phyloP scores from a whole-genome alignment of 345 rosid species.

The Eucalyptus cladocalyx region DNA sequence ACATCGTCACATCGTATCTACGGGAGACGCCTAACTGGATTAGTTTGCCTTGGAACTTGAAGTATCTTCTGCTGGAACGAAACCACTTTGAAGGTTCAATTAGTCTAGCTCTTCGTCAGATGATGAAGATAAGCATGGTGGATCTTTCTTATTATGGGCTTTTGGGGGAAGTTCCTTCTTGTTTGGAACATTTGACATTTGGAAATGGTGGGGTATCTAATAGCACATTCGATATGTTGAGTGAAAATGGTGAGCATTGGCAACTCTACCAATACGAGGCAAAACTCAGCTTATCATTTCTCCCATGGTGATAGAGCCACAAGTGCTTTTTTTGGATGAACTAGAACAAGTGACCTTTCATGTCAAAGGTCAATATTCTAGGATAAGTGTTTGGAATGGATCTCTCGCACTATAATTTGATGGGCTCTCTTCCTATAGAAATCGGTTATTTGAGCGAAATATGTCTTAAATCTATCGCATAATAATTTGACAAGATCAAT shows the following conservation, averaged over 20 bases:
- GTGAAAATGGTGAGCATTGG: too few species aligned
- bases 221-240: too few species aligned
- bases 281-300: too few species aligned
- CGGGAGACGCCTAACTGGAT: not conserved
- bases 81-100: not conserved
- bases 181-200: too few species aligned
- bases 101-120: not conserved
- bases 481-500: not conserved
- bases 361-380: not conserved
- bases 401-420: not conserved
- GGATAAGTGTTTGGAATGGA: not conserved
- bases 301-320: too few species aligned
- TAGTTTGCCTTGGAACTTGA: not conserved
- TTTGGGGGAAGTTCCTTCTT: too few species aligned
- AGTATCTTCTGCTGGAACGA: not conserved
- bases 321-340: too few species aligned
- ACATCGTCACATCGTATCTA: not conserved
- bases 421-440: not conserved
- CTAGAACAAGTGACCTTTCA: not conserved
- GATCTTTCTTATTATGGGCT: not conserved
- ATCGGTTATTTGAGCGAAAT: not conserved
- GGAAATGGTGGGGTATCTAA: too few species aligned
- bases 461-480: not conserved
- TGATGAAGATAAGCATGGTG: not conserved
- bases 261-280: too few species aligned